phyloP scores from a whole-genome alignment of 2,329 filamentous ascomycete genomes.

The Talaromyces funiculosus region DNA sequence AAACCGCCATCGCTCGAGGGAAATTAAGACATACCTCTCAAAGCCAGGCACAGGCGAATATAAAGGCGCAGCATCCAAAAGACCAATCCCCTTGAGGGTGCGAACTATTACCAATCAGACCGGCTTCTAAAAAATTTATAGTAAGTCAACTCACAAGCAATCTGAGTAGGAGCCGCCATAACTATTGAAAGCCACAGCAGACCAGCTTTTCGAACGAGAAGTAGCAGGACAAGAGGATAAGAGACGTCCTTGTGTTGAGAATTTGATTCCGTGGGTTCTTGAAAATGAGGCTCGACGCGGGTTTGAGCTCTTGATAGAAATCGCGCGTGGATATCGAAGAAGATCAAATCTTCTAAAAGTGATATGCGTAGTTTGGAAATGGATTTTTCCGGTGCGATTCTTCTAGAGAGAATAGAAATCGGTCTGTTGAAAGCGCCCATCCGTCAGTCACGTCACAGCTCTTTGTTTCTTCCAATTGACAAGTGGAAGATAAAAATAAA shows the following conservation, averaged over 20 bases:
- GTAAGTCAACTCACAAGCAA: constrained; percentile 62
- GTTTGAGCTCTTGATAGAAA: neutral
- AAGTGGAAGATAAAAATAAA: neutral
- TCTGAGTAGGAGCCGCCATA: constrained; percentile 90
- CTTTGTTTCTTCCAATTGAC: neutral
- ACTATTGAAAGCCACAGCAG: constrained; percentile 80
- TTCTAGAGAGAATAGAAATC: neutral
- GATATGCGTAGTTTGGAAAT: neutral
- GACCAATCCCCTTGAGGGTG: constrained; percentile 91
- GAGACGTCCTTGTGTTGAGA: constrained; percentile 2
- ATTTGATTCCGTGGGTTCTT: constrained; percentile 7
- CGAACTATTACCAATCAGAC: constrained; percentile 52
- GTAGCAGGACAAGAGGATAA: neutral
- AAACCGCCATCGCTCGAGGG: neutral
- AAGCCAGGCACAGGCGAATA: constrained; percentile 85
- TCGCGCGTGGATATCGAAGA: neutral
- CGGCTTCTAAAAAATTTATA: too few relatives aligned
- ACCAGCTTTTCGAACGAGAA: neutral
- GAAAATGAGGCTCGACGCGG: neutral
- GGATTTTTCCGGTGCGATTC: neutral
- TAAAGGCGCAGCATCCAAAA: constrained; percentile 83
- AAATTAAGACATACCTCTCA: constrained; percentile 40
- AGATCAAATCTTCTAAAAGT: neutral
- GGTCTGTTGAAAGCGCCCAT: neutral
- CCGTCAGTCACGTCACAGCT: neutral